A percentile compares a stretch with the other conserved stretches of the same genome.
Conservation (phyloP, 1,139 yeast species). For the Hansenula sp. region DNA sequence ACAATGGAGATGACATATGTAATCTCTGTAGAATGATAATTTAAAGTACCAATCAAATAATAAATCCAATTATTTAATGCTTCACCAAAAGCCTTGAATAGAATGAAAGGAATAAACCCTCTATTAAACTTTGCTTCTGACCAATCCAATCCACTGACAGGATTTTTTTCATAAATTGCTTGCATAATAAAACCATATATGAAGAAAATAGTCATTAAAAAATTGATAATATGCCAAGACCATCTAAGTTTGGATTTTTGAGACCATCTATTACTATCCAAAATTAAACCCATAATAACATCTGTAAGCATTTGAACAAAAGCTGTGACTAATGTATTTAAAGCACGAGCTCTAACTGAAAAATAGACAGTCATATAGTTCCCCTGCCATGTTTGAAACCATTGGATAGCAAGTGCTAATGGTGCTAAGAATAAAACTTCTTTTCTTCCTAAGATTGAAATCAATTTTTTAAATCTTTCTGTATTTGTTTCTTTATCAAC, state of each 20-base stretch:
- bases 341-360: constrained; percentile 21
- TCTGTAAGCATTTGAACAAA: constrained; percentile 14
- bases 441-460: not conserved
- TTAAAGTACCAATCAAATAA: constrained; percentile 1
- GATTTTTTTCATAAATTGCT: constrained; percentile 1
- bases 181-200: constrained; percentile 2
- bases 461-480: not conserved
- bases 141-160: constrained; percentile 6
- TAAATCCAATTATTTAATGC: constrained; percentile 3
- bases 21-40: constrained; percentile 3
- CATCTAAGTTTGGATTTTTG: not conserved
- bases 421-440: constrained; percentile 3
- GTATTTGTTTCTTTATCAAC: constrained; percentile 2
- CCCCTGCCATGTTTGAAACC: constrained; percentile 4
- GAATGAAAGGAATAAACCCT: constrained; percentile 4
- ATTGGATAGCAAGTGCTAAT: constrained; percentile 1
- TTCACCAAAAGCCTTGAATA: constrained; percentile 3
- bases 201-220: constrained; percentile 2
- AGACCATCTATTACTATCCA: constrained; percentile 1
- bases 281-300: constrained; percentile 9
- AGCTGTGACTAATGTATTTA: constrained; percentile 20
- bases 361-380: constrained; percentile 22
- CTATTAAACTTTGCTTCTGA: not conserved
- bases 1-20: constrained; percentile 4
- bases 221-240: constrained; percentile 4